These are phyloP conservation scores for Trematosphaeria pertusa DNA, from an alignment of 2,329 filamentous ascomycete genomes.

Conservation along the genomic window DNA sequence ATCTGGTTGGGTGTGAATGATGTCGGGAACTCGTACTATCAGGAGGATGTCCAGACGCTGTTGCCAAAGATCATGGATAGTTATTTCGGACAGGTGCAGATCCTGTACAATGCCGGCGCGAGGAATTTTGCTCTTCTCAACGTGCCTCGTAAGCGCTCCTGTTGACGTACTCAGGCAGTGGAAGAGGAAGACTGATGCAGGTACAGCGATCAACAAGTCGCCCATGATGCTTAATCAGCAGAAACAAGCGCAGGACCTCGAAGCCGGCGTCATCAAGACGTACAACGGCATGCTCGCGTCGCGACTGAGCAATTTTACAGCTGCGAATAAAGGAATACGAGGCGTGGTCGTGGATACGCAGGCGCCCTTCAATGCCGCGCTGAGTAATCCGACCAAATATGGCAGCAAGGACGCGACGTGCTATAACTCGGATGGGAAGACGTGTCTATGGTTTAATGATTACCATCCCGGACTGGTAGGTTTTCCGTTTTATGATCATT, in stretches of 20 bases:
- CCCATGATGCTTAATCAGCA: slow-evolving; percentile 21
- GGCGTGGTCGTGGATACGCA: slow-evolving; percentile 52
- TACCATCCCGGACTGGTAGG: slow-evolving; percentile 23
- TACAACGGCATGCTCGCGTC: slow-evolving; percentile 49
- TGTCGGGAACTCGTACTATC: slow-evolving; percentile 27
- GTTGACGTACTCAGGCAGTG: not conserved
- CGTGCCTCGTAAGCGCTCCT: slow-evolving; percentile 56
- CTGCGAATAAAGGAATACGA: slow-evolving; percentile 42
- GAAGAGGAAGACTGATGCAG: not conserved
- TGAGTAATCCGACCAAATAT: slow-evolving; percentile 52
- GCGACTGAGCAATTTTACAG: slow-evolving; percentile 42
- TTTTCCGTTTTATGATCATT: not conserved
- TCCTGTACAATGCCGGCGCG: slow-evolving; percentile 61
- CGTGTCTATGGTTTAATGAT: slow-evolving; percentile 55
- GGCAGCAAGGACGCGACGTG: slow-evolving; percentile 54
- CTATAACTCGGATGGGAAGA: slow-evolving; percentile 51
- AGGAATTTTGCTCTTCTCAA: slow-evolving; percentile 67
- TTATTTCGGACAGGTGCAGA: slow-evolving; percentile 53
- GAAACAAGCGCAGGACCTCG: slow-evolving; percentile 29
- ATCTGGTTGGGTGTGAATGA: slow-evolving; percentile 34
- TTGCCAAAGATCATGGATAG: slow-evolving; percentile 49
- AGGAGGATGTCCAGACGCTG: slow-evolving; percentile 21
- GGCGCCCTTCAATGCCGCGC: slow-evolving; percentile 51
- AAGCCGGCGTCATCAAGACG: slow-evolving; percentile 45
- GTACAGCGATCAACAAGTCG: slow-evolving; percentile 20